Conservation (phyloP, 1,284 basidiomycete species). For the Phellinidium pouzarii region DNA sequence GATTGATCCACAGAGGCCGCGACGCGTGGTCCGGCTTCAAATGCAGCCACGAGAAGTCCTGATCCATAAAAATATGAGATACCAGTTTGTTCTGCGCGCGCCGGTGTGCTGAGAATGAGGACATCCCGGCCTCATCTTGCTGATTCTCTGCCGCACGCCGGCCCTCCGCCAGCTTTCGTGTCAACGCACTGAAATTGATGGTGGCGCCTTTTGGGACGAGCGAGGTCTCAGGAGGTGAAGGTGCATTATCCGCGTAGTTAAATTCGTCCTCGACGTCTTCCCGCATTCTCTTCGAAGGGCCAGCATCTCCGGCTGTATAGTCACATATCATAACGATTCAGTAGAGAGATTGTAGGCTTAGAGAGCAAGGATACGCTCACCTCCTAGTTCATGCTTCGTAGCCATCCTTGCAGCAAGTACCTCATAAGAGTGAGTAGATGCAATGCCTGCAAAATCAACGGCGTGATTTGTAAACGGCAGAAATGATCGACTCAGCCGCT, state of each 20-base stretch:
- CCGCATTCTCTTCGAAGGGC: conserved; percentile 11
- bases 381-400: too few species aligned
- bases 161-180: conserved; percentile 63
- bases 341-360: background rate
- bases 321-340: background rate
- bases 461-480: too few species aligned
- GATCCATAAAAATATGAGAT: conserved; percentile 72
- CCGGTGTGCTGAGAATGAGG: conserved; percentile 52
- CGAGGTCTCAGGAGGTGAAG: conserved; percentile 11
- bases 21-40: conserved; percentile 87
- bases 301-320: conserved; percentile 4
- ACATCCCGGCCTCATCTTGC: conserved; percentile 30
- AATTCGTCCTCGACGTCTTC: conserved; percentile 15
- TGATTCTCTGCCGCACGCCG: conserved; percentile 35
- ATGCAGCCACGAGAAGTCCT: conserved; percentile 80
- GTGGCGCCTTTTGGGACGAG: conserved; percentile 63
- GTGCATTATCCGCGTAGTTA: conserved; percentile 7
- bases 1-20: conserved; percentile 91
- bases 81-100: conserved; percentile 65
- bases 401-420: too few species aligned
- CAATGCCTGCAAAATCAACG: too few species aligned
- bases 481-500: too few species aligned
- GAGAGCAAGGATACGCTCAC: too few species aligned
- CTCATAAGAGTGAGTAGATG: too few species aligned
- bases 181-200: conserved; percentile 76